Percentiles rank a stretch among this genome's conserved stretches.
These are phyloP conservation scores for Ophiosphaerella korrae DNA, from an alignment of 2,329 filamentous ascomycete species.

Conservation along the genomic window DNA sequence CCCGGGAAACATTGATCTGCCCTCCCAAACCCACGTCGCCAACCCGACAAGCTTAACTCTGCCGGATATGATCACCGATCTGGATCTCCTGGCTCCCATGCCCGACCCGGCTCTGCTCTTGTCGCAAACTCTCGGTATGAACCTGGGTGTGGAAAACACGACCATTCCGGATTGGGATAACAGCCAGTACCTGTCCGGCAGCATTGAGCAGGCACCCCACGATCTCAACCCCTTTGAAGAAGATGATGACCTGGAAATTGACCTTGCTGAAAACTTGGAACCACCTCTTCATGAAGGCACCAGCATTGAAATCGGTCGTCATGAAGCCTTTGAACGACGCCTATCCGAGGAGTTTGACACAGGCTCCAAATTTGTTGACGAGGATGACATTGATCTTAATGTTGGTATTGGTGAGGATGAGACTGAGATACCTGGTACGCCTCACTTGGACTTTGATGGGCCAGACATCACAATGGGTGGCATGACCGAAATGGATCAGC, in stretches of 20 bases:
- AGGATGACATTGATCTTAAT: constrained; percentile 59
- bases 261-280: constrained; percentile 63
- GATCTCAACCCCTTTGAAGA: constrained; percentile 47
- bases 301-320: constrained; percentile 89
- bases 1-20: constrained; percentile 93
- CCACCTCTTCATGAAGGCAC: constrained; percentile 44
- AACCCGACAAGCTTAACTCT: constrained; percentile 87
- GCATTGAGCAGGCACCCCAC: constrained; percentile 59
- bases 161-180: constrained; percentile 61
- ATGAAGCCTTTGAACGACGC: constrained; percentile 67
- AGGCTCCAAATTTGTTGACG: constrained; percentile 54
- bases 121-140: constrained; percentile 66
- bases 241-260: constrained; percentile 64
- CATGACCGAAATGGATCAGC: constrained; percentile 54
- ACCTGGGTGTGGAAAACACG: constrained; percentile 46
- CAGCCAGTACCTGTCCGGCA: constrained; percentile 80
- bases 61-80: constrained; percentile 89
- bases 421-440: constrained; percentile 29
- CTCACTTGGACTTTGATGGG: constrained; percentile 37
- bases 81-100: constrained; percentile 78
- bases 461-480: constrained; percentile 53
- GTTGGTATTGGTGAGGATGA: constrained; percentile 44
- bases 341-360: constrained; percentile 39
- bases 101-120: constrained; percentile 87
- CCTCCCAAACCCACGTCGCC: constrained; percentile 74